phyloP scores from a whole-genome alignment of 306 rosid species.

The Prunus padus region DNA sequence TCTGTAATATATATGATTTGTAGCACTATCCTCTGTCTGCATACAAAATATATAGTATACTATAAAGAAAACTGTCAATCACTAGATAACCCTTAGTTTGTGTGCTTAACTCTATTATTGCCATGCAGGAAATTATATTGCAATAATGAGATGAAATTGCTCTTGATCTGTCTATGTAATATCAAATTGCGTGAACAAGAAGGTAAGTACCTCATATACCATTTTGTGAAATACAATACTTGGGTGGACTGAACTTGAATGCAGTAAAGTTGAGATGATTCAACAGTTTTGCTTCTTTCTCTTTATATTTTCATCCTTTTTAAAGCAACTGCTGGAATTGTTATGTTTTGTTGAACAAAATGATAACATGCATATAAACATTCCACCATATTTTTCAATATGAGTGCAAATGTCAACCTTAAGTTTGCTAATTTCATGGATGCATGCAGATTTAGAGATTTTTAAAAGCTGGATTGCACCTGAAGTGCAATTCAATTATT shows the following conservation, averaged over 20 bases:
- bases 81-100: background rate
- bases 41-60: background rate
- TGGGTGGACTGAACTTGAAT: background rate
- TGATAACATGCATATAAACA: background rate
- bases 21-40: too few species aligned
- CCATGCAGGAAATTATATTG: background rate
- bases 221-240: background rate
- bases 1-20: too few species aligned
- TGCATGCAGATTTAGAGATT: background rate
- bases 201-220: background rate
- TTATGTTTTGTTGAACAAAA: constrained; percentile 4
- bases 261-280: constrained; percentile 8
- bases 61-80: background rate
- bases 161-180: background rate
- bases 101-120: background rate
- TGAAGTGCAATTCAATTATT: constrained; percentile 30
- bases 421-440: background rate
- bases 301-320: background rate
- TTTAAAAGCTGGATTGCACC: constrained; percentile 4
- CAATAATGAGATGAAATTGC: background rate
- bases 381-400: background rate
- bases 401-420: constrained; percentile 17
- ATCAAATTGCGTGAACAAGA: constrained; percentile 6
- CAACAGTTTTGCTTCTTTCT: background rate
- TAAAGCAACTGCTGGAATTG: constrained; percentile 1